phyloP scores from a whole-genome alignment of 306 rosid genomes.

The Hippophae gyantsensis region DNA sequence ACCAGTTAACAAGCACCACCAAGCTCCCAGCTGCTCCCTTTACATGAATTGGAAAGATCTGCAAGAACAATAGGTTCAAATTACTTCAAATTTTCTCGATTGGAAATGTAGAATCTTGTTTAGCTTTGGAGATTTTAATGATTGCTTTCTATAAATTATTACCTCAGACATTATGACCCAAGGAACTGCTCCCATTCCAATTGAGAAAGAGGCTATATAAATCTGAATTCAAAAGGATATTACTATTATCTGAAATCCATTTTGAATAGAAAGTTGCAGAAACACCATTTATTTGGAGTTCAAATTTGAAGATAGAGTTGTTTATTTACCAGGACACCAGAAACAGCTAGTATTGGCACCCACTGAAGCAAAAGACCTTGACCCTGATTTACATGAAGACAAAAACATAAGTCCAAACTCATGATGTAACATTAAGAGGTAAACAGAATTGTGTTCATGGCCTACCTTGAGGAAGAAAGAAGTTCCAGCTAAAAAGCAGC shows the following conservation, averaged over 20 bases:
- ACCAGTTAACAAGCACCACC: slow-evolving; percentile 64
- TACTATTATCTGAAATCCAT: background rate
- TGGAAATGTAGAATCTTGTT: background rate
- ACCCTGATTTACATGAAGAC: slow-evolving; percentile 16
- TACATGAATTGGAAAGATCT: slow-evolving; percentile 74
- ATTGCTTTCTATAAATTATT: slow-evolving; percentile 29
- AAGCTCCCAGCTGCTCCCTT: slow-evolving; percentile 82
- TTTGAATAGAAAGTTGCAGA: background rate
- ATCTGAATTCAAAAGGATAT: slow-evolving; percentile 33
- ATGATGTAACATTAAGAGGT: background rate
- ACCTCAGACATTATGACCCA: slow-evolving; percentile 98
- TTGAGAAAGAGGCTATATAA: slow-evolving; percentile 53
- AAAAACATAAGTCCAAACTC: background rate
- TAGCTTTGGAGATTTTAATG: background rate
- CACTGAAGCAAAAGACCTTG: slow-evolving; percentile 19
- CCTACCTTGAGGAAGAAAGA: slow-evolving; percentile 38
- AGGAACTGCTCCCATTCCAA: slow-evolving; percentile 79
- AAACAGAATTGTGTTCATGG: background rate
- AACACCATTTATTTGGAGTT: background rate
- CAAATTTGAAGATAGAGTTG: slow-evolving; percentile 4
- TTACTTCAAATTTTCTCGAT: background rate
- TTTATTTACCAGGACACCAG: slow-evolving; percentile 30
- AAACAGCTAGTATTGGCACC: slow-evolving; percentile 26
- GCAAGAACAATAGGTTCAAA: slow-evolving; percentile 2
- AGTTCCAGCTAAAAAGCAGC: slow-evolving; percentile 38